Base-by-base conservation (phyloP, 306 rosid genomes). In the Quercus parvula region DNA sequence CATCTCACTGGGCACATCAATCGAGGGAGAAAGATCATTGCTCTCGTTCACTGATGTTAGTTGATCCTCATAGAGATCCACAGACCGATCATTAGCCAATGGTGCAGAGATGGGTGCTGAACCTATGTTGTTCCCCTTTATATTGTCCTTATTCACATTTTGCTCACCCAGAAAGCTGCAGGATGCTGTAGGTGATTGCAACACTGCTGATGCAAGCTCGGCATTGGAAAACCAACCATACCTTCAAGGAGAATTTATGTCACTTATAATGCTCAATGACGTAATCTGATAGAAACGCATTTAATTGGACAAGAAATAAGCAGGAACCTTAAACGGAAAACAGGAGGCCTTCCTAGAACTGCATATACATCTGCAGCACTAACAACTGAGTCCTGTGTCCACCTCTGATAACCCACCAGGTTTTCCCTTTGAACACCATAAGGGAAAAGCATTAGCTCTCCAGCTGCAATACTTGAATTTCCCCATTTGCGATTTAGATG, bases 401-500 rank as follows among this genome's bases (percentile, higher is more conserved):
- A 95, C 81, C 92, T 95, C 70, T 77, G 96, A 85, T 79, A 83
- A 74, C 80, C 86, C 70, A 80, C 78, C 82, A 86, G 81, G 82
- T 84, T 89, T 77, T 95, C 94, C 72, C 86, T 88, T 85, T 90
- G 97, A 73, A 76, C 84, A 79, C 79, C 84, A 81, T 90, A 89
- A 64, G 98, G 98, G 82, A 91, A 89, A 84, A 95, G 95, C 92
- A 87, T 80, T 73, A 95, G 74, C 87, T 89, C 97, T 88, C 99
- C 99, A 80, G 78, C 68, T 77, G 99, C 99, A 49, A 87, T 85
- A 81, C 88, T 91, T 15, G 99, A 93, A 84, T 76, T 89, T 20
- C 99, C 99, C 99, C 99, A 95, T 84, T 95, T 95, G 67, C 98
- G 96, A 84, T 86, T 91, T 76, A 95, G 91, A 86, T 93, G 99